A percentile compares a stretch with the other conserved stretches of the same genome.
Evolutionary conservation across 164 flowering plant species (phyloP).

Genomic region (Cinnamomum micranthum): DNA sequence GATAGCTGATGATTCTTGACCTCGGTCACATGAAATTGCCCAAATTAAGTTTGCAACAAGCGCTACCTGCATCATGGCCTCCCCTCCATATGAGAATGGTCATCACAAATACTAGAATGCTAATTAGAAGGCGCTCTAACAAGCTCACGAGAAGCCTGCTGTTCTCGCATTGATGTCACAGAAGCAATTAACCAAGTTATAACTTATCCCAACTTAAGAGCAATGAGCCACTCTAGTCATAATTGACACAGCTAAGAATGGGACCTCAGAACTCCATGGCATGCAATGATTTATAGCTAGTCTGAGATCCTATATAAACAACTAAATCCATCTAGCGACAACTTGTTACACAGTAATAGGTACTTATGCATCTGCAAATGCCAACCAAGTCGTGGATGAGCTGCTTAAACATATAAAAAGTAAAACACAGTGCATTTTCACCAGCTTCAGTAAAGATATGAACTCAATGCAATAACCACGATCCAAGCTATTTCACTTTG

Average conservation of each 20-base stretch:
- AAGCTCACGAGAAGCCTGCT: slow-evolving; percentile 23
- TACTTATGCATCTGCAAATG: slow-evolving; percentile 3
- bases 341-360: slow-evolving; percentile 3
- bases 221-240: slow-evolving; percentile 3
- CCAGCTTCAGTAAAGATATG: slow-evolving; percentile 8
- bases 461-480: slow-evolving; percentile 6
- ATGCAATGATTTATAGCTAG: slow-evolving; percentile 4
- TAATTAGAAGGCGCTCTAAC: slow-evolving; percentile 13
- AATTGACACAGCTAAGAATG: not conserved
- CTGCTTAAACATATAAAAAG: slow-evolving; percentile 6
- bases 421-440: slow-evolving; percentile 1
- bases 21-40: slow-evolving; percentile 14
- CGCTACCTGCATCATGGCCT: slow-evolving; percentile 22
- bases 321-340: slow-evolving; percentile 8
- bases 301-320: slow-evolving; percentile 7
- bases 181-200: slow-evolving; percentile 3
- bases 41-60: slow-evolving; percentile 19
- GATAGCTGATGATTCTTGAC: slow-evolving; percentile 10
- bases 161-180: slow-evolving; percentile 13
- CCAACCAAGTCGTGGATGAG: slow-evolving; percentile 13
- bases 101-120: slow-evolving; percentile 19
- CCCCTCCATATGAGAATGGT: slow-evolving; percentile 22
- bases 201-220: slow-evolving; percentile 9
- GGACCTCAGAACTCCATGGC: slow-evolving; percentile 1
- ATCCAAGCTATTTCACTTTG: not conserved